Conservation (phyloP, 139 green algal genomes). For the Coccomyxa sp. region DNA sequence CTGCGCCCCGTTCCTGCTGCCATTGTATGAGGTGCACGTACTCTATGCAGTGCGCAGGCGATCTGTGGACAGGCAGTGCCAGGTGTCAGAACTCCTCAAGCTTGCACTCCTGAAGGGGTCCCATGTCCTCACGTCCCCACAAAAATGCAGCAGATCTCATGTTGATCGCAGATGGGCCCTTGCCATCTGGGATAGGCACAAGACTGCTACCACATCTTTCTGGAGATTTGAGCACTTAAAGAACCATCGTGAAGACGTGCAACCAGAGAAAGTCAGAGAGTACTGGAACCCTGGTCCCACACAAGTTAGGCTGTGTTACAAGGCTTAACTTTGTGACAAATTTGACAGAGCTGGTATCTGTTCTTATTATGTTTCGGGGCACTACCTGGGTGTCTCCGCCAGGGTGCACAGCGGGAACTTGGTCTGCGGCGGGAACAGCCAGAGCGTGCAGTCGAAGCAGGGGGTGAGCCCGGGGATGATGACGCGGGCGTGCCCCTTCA, state of each 20-base stretch:
- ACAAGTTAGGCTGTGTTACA: too few species aligned
- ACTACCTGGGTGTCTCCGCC: slow-evolving; percentile 83
- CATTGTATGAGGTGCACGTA: slow-evolving; percentile 97
- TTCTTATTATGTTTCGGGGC: too few species aligned
- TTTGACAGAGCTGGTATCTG: too few species aligned
- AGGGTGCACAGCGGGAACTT: slow-evolving; percentile 98
- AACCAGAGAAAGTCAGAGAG: too few species aligned
- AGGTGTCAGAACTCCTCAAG: too few species aligned
- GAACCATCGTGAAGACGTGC: too few species aligned
- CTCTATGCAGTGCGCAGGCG: slow-evolving; percentile 97
- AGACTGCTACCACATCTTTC: too few species aligned
- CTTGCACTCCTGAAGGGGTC: too few species aligned
- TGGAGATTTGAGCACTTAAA: too few species aligned
- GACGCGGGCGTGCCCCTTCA: slow-evolving; percentile 96
- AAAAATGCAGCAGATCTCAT: not conserved
- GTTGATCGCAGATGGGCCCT: not conserved
- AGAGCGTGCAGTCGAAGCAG: slow-evolving; percentile 99
- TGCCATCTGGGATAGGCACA: not conserved
- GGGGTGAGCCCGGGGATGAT: slow-evolving; percentile 94
- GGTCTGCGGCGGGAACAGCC: slow-evolving; percentile 97
- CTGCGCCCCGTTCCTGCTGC: slow-evolving; percentile 63
- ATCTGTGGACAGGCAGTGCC: slow-evolving; percentile 54
- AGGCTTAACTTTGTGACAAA: too few species aligned
- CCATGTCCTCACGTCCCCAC: too few species aligned
- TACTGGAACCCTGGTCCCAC: too few species aligned